Base-by-base conservation (phyloP, 805 yeast genomes). In the Ogataea corticis region DNA sequence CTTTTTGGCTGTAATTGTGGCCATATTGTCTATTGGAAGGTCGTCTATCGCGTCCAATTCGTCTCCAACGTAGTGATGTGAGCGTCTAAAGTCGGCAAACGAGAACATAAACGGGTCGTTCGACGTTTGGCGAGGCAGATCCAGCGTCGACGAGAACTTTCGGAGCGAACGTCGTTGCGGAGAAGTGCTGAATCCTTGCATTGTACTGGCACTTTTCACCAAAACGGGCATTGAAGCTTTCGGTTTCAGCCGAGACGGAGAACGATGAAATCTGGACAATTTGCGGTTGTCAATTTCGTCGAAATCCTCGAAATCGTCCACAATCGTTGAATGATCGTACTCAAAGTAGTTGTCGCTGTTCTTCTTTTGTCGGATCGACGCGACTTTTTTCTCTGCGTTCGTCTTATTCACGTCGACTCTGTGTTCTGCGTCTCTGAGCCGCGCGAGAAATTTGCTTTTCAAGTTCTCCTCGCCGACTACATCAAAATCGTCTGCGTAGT, bases 141-240 rank as follows among this genome's bases (percentile, higher is more conserved):
- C 68, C 42, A 62, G 28, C 2, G 58, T 58, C 18, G 69, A 65
- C 0, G 67, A 55, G 43, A 52, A 59, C 30, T 58, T 61, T n/a
- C 63, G 49, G 3, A 62, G 45, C 1, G 60, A 25, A 25, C 48
- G 56, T 37, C 52, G 55, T 10, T 30, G 34, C 16, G 62, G 58
- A 2, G 61, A 53, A 4, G 52, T 51, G 15, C 41, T 15, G 17
- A 16, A 27, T 17, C 46, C 27, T 2, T 50, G 41, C 28, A 33
- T 40, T 2, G 47, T 16, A 10, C 43, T 41, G 11, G 46, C 25
- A n/a, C 48, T 45, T 41, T 42, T 45, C 40, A 33, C 43, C 43
- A 63, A 35, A 1, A 50, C 45, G 12, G 68, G 67, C 55, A 61
- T 48, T 2, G 68, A 63, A 7, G 49, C 39, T 40, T 63, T 61